Conservation (phyloP, 768 basidiomycete species). For the Pisolithus albus region DNA sequence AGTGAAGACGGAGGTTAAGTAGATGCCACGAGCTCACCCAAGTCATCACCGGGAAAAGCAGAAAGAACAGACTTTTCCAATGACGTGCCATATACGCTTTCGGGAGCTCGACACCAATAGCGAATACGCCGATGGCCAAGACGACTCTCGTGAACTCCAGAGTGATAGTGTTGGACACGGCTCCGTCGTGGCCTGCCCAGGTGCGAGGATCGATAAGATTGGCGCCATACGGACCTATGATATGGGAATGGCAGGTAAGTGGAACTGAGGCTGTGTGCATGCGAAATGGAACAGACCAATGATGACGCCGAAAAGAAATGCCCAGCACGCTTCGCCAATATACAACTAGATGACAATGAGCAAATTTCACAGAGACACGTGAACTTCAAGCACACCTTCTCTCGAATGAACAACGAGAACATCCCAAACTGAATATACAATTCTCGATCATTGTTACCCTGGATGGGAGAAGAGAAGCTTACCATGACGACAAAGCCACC, state of each 20-base stretch:
- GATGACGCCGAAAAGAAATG: slow-evolving; percentile 88
- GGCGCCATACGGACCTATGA: slow-evolving; percentile 72
- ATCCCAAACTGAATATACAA: slow-evolving; percentile 67
- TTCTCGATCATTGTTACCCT: not conserved
- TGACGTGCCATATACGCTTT: slow-evolving; percentile 93
- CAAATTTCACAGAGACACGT: not conserved
- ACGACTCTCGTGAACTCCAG: slow-evolving; percentile 88
- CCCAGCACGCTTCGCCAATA: slow-evolving; percentile 95
- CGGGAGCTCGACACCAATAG: slow-evolving; percentile 95
- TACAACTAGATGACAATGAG: slow-evolving; percentile 50
- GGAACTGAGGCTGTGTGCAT: not conserved
- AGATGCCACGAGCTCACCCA: slow-evolving; percentile 48
- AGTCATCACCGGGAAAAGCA: slow-evolving; percentile 78
- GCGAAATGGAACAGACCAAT: slow-evolving; percentile 47
- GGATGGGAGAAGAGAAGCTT: slow-evolving; percentile 18
- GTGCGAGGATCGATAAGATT: slow-evolving; percentile 74
- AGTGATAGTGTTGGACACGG: slow-evolving; percentile 65
- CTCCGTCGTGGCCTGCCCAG: slow-evolving; percentile 53
- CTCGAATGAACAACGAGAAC: slow-evolving; percentile 88
- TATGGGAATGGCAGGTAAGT: slow-evolving; percentile 5
- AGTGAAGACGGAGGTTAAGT: slow-evolving; percentile 2
- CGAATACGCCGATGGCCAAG: slow-evolving; percentile 94
- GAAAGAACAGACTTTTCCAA: slow-evolving; percentile 82
- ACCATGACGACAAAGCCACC: slow-evolving; percentile 79
- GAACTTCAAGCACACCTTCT: slow-evolving; percentile 46